These are phyloP conservation scores for Xylariaceae sp. DNA, from an alignment of 2,329 filamentous ascomycete species.

Conservation along the genomic window DNA sequence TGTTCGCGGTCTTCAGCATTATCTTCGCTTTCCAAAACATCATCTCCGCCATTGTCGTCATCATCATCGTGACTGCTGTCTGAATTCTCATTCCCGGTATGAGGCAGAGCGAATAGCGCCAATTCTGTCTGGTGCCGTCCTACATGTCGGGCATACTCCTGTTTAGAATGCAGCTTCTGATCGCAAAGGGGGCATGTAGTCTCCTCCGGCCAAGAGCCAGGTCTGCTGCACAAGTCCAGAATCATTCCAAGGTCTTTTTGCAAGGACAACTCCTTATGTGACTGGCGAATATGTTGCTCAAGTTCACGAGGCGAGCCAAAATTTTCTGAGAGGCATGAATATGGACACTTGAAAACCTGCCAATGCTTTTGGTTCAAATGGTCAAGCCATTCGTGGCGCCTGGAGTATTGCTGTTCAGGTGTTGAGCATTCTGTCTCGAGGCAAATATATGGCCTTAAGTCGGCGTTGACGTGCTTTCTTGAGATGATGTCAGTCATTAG, in stretches of 20 bases:
- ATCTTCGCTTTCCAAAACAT: too few relatives aligned
- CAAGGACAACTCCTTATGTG: neutral
- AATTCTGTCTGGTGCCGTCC: constrained; percentile 7
- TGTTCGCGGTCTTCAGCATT: too few relatives aligned
- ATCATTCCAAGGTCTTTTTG: neutral
- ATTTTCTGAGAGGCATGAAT: constrained; percentile 3
- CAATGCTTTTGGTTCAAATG: constrained; percentile 8
- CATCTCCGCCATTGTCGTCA: neutral
- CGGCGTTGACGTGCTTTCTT: constrained; percentile 5
- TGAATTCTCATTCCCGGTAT: neutral
- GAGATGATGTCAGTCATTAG: neutral
- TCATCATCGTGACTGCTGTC: too few relatives aligned
- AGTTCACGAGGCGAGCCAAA: neutral
- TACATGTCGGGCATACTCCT: constrained; percentile 6
- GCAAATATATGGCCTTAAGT: constrained; percentile 8
- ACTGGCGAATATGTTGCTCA: constrained; percentile 1
- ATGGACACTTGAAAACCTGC: constrained; percentile 5
- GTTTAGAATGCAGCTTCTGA: neutral
- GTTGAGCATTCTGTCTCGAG: constrained; percentile 4
- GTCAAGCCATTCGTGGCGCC: constrained; percentile 2
- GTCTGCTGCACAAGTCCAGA: neutral
- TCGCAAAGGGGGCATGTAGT: constrained; percentile 1
- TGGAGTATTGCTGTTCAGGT: constrained; percentile 6
- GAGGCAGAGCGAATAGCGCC: constrained; percentile 8
- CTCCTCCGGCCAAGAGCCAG: constrained; percentile 1